Base-by-base conservation (phyloP, 169 alveolate species). In the Eimeria brunetti region DNA sequence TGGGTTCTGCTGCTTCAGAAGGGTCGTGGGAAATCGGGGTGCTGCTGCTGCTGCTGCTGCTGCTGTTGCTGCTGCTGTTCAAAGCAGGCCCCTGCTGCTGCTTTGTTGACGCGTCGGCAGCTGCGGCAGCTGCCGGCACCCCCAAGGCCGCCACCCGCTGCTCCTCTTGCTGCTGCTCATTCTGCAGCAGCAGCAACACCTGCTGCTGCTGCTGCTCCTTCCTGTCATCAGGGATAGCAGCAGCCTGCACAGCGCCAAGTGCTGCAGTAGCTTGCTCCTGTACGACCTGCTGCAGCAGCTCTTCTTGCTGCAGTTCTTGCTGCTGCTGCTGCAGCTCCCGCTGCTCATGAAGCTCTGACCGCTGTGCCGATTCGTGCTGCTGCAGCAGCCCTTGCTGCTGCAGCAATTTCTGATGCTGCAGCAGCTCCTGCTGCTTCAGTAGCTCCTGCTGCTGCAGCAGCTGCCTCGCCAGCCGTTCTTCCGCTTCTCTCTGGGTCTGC, bases 381-480 rank as follows among this genome's bases (percentile, higher is more conserved):
- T 78, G 88, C 64, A 78, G 88, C 38, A 78, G 64, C 27, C 64
- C 88, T 44, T 78, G 88, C 38, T 78, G 88, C 51, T 78, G 88
- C 88, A 78, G 46, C 64, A 78, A 20, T 18, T 49, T 49, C 88
- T 83, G 90, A 9, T 83, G 90, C 76, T 83, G 90, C 90, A 53
- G 38, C 90, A 83, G 90, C 75, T 53, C 90, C 90, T 83, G 90
- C 75, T 83, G 90, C 90, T 83, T 38, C 51, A 83, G 75, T 24
- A 83, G 20, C 51, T 83, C 90, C 49, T 83, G 90, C 60, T 83
- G 90, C 76, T 83, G 90, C 75, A 83, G 90, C 90, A 83, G 51
- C 75, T 83, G 90, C 73, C 90, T 83, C 51, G 90, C 90, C n/a
- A 83, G 75, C 90, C 53, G 90, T 56, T 83, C 76, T 24, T 83